Conservation (phyloP, 2,329 filamentous ascomycete genomes). For the Cyphellophora attinorum region DNA sequence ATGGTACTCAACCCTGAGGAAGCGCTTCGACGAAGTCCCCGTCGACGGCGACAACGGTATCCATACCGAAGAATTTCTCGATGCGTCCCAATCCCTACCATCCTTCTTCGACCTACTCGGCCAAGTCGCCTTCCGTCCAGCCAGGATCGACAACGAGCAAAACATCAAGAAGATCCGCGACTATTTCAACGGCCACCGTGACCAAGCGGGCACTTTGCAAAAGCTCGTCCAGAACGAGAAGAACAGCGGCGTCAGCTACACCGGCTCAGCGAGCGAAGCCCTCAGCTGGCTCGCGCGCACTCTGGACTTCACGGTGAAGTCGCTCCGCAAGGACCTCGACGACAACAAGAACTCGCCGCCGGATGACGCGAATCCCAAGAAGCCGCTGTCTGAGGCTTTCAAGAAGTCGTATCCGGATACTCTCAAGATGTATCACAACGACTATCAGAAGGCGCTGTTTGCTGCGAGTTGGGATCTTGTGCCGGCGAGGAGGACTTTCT, state of each 20-base stretch:
- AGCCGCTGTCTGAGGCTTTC: constrained; percentile 3
- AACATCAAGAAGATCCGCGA: constrained; percentile 1
- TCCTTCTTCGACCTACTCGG: not conserved
- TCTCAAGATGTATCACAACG: constrained; percentile 4
- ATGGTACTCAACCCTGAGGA: constrained; percentile 3
- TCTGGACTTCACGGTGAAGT: not conserved
- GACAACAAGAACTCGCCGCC: not conserved
- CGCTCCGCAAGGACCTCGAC: not conserved
- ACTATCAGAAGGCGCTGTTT: constrained; percentile 7
- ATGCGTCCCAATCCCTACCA: not conserved
- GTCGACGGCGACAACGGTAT: constrained; percentile 2
- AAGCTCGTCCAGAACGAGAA: not conserved
- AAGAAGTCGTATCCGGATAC: constrained; percentile 6
- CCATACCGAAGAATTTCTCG: not conserved
- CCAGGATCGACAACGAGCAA: not conserved
- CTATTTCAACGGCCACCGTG: not conserved
- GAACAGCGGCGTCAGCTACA: not conserved
- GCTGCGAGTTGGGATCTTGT: constrained; percentile 5
- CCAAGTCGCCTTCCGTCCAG: not conserved
- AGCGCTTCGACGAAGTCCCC: constrained; percentile 4
- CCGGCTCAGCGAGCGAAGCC: not conserved
- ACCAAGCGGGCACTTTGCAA: not conserved
- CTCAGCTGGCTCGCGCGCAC: not conserved
- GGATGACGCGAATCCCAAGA: not conserved
- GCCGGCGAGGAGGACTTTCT: constrained; percentile 5